Evolutionary conservation across 2,329 filamentous ascomycete genomes (phyloP).

Genomic region (Arthrocladium fulminans): DNA sequence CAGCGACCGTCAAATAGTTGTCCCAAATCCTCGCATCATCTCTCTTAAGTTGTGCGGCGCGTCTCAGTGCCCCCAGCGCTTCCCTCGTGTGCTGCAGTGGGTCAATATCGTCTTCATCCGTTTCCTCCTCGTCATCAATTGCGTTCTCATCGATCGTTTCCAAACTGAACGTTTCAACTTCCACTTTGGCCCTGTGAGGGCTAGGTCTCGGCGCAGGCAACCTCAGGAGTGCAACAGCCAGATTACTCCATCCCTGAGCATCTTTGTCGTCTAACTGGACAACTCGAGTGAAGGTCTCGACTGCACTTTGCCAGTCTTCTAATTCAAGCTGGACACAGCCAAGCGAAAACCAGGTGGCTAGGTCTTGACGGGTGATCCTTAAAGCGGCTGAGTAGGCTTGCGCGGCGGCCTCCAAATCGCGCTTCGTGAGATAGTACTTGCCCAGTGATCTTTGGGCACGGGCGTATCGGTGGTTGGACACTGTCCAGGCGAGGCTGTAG

Average conservation of each 20-base stretch:
- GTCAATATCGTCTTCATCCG: constrained; percentile 28
- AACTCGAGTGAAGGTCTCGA: constrained; percentile 71
- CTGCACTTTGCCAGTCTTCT: constrained; percentile 65
- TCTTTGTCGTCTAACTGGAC: constrained; percentile 82
- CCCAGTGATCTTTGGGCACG: constrained; percentile 82
- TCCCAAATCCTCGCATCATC: constrained; percentile 94
- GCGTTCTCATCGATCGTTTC: constrained; percentile 24
- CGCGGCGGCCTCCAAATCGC: constrained; percentile 60
- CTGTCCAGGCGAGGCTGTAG: constrained; percentile 80
- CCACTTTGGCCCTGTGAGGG: constrained; percentile 22
- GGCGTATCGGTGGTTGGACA: constrained; percentile 71
- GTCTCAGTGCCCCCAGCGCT: constrained; percentile 75
- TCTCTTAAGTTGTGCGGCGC: constrained; percentile 71
- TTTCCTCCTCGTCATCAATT: constrained; percentile 21
- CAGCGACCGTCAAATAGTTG: constrained; percentile 81
- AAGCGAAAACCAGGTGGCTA: constrained; percentile 78
- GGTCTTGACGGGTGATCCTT: constrained; percentile 68
- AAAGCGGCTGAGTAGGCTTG: constrained; percentile 73
- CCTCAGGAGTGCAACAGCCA: constrained; percentile 72
- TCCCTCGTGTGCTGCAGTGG: constrained; percentile 58
- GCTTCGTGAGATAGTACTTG: constrained; percentile 60
- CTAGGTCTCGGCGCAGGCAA: constrained; percentile 23
- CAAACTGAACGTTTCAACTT: constrained; percentile 10
- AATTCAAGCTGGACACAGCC: constrained; percentile 81
- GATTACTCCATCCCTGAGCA: constrained; percentile 88